Conservation (phyloP, 345 rosid genomes). For the Bruguiera gymnorhiza region DNA sequence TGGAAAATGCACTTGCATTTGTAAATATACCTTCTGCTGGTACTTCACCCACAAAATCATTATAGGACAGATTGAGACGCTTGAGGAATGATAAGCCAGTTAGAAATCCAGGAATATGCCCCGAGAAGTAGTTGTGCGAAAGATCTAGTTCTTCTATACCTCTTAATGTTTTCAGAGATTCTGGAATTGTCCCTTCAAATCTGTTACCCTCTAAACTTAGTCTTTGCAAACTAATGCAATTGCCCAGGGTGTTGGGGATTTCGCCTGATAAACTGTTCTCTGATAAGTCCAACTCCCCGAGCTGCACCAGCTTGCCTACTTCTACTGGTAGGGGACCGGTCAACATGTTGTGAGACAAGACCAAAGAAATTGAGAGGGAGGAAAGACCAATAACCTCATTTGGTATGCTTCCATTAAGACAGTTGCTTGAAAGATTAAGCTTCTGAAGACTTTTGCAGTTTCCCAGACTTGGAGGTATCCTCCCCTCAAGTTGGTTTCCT, state of each 20-base stretch:
- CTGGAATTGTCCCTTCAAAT: slow-evolving; percentile 7
- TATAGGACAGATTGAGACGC: slow-evolving; percentile 20
- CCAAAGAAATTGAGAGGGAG: background rate
- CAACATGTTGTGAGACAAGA: slow-evolving; percentile 5
- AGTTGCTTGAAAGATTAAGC: slow-evolving; percentile 1
- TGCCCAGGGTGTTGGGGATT: slow-evolving; percentile 3
- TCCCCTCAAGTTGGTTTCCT: slow-evolving; percentile 16
- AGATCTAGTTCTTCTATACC: slow-evolving; percentile 18
- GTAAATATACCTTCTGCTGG: slow-evolving; percentile 15
- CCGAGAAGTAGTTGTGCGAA: slow-evolving; percentile 20
- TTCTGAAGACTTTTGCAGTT: background rate
- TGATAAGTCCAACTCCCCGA: slow-evolving; percentile 3
- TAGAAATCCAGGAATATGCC: slow-evolving; percentile 15
- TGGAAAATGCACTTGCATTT: slow-evolving; percentile 10
- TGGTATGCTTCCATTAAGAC: slow-evolving; percentile 10
- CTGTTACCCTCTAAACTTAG: slow-evolving; percentile 4
- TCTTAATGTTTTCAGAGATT: slow-evolving; percentile 7
- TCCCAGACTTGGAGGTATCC: slow-evolving; percentile 6
- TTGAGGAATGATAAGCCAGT: background rate
- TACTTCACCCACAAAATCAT: slow-evolving; percentile 20
- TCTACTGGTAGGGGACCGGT: slow-evolving; percentile 1
- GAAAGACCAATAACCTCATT: background rate
- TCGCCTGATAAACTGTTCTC: slow-evolving; percentile 1
- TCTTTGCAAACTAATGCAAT: slow-evolving; percentile 3
- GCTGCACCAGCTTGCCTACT: slow-evolving; percentile 13